Base-by-base conservation (phyloP, 106 monocot species). In the Agapanthus africanus region DNA sequence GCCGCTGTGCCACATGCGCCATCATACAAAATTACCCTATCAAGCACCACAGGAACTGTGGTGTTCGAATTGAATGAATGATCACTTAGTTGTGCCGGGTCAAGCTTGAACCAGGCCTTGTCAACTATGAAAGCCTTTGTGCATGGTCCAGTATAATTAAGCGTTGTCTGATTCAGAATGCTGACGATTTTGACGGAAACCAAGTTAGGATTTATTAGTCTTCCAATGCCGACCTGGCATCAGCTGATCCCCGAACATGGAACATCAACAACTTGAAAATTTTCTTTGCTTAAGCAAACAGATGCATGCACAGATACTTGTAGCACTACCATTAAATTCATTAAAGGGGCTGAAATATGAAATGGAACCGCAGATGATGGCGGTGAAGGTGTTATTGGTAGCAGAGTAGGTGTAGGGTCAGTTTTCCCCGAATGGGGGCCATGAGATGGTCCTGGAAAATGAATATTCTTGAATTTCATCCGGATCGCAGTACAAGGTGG, bases 171-270 rank as follows among this genome's bases (percentile, higher is more conserved):
- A 61, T 25, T 61, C 26, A 35, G 7, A 36, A 61, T 11, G 8
- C 35, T 61, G n/a, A 6, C 34, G 5, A 61, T 14, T 23, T 11
- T 35, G 19, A 61, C 65, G 4, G 19, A 0, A n/a, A n/a, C n/a
- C n/a, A n/a, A n/a, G n/a, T n/a, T 36, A 71, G 54, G 64, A 28
- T 73, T 19, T 35, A 28, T 34, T 74, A 28, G 15, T 1, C 16
- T 40, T 2, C 79, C 77, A 2, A 90, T 83, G 40, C 33, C 0
- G 4, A 77, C 71, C n/a, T n/a, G n/a, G n/a, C n/a, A n/a, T n/a
- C n/a, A n/a, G n/a, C n/a, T n/a, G n/a, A n/a, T n/a, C n/a, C 90
- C 85, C 7, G 71, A 47, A 70, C 85, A 85, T 7, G 70, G 60
- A 21, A 52, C 80, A 37, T 82, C 70, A 21, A 18, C 23, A 14